Percentiles rank a stretch among this genome's conserved stretches.
These are phyloP conservation scores for Hyparrhenia diplandra DNA, from an alignment of 176 grass and related monocot species.

Conservation along the genomic window DNA sequence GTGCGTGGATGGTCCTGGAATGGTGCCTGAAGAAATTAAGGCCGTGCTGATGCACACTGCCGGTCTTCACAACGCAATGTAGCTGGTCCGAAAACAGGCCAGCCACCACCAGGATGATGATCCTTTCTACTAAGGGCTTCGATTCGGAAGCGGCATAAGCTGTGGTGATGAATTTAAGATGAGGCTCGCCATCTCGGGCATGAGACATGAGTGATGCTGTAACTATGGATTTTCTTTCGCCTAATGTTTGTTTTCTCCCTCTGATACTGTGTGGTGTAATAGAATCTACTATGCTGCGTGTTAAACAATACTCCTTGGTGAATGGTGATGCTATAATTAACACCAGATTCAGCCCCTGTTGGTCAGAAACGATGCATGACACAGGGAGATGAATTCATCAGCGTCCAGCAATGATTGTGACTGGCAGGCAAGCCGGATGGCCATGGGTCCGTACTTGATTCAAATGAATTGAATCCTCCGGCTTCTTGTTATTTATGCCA, in stretches of 20 bases:
- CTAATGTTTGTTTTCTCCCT: neutral
- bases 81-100: neutral
- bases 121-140: neutral
- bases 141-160: neutral
- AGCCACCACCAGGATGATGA: neutral
- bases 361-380: neutral
- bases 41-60: conserved; percentile 60
- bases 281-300: neutral
- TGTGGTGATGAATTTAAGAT: conserved; percentile 12
- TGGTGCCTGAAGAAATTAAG: conserved; percentile 76
- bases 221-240: conserved; percentile 1
- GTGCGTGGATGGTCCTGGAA: conserved; percentile 46
- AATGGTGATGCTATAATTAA: conserved; percentile 9
- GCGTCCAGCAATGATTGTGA: neutral
- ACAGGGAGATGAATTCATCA: neutral
- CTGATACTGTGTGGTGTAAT: conserved; percentile 3
- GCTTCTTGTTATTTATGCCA: conserved; percentile 27
- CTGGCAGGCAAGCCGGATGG: neutral
- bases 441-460: conserved; percentile 7
- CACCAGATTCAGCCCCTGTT: neutral
- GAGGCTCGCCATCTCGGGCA: conserved; percentile 32
- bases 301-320: conserved; percentile 23
- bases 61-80: conserved; percentile 47
- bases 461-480: conserved; percentile 35
- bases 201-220: conserved; percentile 19